Evolutionary conservation across 2,329 filamentous ascomycete species (phyloP).

Genomic region (Fusarium aywerte): DNA sequence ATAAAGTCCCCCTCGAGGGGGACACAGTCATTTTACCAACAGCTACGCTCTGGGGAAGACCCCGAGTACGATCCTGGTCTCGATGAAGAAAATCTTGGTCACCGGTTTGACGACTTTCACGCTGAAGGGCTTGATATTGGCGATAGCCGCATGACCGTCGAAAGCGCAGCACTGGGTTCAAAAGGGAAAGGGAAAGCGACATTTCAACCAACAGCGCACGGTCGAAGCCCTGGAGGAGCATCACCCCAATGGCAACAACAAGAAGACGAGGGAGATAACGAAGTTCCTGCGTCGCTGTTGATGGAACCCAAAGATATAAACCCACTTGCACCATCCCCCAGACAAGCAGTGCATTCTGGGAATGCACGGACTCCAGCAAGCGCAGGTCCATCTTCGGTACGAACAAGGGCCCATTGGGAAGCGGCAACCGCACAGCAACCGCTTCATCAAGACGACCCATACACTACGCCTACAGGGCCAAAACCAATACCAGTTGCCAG

Average conservation of each 20-base stretch:
- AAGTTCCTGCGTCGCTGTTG: slow-evolving; percentile 71
- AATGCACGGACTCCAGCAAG: slow-evolving; percentile 27
- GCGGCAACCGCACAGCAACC: slow-evolving; percentile 62
- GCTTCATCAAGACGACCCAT: slow-evolving; percentile 56
- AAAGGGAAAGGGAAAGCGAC: slow-evolving; percentile 32
- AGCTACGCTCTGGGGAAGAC: slow-evolving; percentile 56
- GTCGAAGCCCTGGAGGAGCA: slow-evolving; percentile 29
- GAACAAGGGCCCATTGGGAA: slow-evolving; percentile 65
- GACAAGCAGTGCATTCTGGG: slow-evolving; percentile 25
- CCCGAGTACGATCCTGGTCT: slow-evolving; percentile 56
- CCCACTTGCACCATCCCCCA: slow-evolving; percentile 28
- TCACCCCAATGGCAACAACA: slow-evolving; percentile 46
- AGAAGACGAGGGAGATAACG: slow-evolving; percentile 66
- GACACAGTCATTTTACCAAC: slow-evolving; percentile 62
- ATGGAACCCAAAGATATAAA: slow-evolving; percentile 62
- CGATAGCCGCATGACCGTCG: slow-evolving; percentile 59
- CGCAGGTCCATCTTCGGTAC: slow-evolving; percentile 56
- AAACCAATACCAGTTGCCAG: slow-evolving; percentile 48
- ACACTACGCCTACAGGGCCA: slow-evolving; percentile 15
- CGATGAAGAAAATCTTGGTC: slow-evolving; percentile 65
- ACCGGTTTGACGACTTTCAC: slow-evolving; percentile 63
- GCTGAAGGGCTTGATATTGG: slow-evolving; percentile 58
- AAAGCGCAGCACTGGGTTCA: slow-evolving; percentile 48
- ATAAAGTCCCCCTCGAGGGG: slow-evolving; percentile 47
- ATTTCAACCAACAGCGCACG: slow-evolving; percentile 12